Evolutionary conservation across 305 asterid genomes (phyloP).

Genomic region (Fraxinus xanthoxyloides): DNA sequence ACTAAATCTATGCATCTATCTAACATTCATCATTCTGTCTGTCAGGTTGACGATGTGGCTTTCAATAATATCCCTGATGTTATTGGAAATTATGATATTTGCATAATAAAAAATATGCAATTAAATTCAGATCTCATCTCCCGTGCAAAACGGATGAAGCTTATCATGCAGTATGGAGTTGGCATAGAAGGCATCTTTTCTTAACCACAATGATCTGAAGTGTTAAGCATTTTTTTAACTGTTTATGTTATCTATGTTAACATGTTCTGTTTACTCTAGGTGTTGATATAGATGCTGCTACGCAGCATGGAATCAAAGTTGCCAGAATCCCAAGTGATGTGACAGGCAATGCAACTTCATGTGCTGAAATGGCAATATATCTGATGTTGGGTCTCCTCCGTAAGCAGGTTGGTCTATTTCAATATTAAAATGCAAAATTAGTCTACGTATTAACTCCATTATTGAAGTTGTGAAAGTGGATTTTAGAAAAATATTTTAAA

Average conservation of each 20-base stretch:
- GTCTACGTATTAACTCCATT: not conserved
- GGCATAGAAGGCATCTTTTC: conserved; percentile 71
- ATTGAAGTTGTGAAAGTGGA: conserved; percentile 1
- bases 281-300: conserved; percentile 77
- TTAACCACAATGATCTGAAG: conserved; percentile 11
- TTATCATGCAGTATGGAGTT: conserved; percentile 94
- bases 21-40: conserved; percentile 4
- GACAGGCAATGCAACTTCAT: conserved; percentile 89
- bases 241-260: not conserved
- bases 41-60: conserved; percentile 75
- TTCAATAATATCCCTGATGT: conserved; percentile 54
- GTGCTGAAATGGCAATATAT: conserved; percentile 97
- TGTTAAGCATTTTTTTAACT: not conserved
- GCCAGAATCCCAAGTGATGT: conserved; percentile 76
- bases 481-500: not conserved
- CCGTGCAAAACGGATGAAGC: conserved; percentile 73
- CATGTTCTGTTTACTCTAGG: conserved; percentile 39
- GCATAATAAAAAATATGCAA: conserved; percentile 64
- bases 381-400: conserved; percentile 92
- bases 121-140: conserved; percentile 70
- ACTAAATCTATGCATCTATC: not conserved
- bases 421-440: conserved; percentile 15
- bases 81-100: conserved; percentile 69
- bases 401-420: conserved; percentile 69
- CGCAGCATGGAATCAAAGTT: conserved; percentile 77